Percentiles rank a stretch among this genome's conserved stretches.
Evolutionary conservation across 2,329 filamentous ascomycete species (phyloP).

Genomic region (Byssochlamys sp.): DNA sequence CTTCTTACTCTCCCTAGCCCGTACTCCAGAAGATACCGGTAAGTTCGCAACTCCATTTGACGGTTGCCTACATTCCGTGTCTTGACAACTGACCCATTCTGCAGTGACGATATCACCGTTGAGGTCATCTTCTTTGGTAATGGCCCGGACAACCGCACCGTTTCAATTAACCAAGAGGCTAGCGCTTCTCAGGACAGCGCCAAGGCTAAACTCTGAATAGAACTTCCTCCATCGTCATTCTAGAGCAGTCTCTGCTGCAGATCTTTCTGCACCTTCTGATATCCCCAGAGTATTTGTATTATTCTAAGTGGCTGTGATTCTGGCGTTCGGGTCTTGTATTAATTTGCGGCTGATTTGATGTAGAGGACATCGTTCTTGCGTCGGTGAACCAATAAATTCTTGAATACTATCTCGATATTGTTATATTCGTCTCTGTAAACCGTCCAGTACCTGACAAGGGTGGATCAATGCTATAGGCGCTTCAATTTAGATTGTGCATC

Average conservation of each 20-base stretch:
- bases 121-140: conserved; percentile 98
- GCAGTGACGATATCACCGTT: conserved; percentile 85
- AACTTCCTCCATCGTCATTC: background rate
- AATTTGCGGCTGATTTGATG: background rate
- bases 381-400: background rate
- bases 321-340: background rate
- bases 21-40: conserved; percentile 85
- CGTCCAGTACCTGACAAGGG: background rate
- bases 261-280: background rate
- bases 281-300: background rate
- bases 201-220: conserved; percentile 40
- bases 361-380: background rate
- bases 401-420: background rate
- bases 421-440: background rate
- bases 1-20: conserved; percentile 83
- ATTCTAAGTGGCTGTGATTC: background rate
- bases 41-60: conserved; percentile 21
- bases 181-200: conserved; percentile 49
- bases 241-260: background rate
- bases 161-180: conserved; percentile 77
- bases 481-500: no score
- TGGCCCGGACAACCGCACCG: conserved; percentile 62
- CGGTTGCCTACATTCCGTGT: background rate
- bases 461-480: background rate
- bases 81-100: conserved; percentile 17